phyloP scores from a whole-genome alignment of 805 yeast species.

The Zygotorulaspora danielsina region DNA sequence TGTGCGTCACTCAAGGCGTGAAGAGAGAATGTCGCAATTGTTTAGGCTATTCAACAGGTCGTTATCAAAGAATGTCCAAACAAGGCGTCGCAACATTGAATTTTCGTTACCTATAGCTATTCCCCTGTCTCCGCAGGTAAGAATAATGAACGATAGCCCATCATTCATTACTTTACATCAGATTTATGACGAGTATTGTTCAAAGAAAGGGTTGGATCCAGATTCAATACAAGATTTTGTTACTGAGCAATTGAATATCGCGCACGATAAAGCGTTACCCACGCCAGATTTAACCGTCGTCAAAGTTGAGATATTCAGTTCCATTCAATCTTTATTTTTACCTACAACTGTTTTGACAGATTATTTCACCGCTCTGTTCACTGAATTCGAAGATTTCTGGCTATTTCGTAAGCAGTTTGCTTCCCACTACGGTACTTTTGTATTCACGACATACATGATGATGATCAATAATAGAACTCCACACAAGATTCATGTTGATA shows the following conservation, averaged over 20 bases:
- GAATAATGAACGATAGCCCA: slow-evolving; percentile 78
- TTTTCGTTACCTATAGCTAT: slow-evolving; percentile 88
- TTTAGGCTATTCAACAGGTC: slow-evolving; percentile 85
- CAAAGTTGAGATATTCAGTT: slow-evolving; percentile 84
- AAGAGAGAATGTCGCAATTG: slow-evolving; percentile 87
- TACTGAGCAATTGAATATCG: slow-evolving; percentile 80
- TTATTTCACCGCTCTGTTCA: slow-evolving; percentile 65
- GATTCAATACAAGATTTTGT: slow-evolving; percentile 90
- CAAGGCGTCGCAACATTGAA: slow-evolving; percentile 77
- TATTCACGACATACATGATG: slow-evolving; percentile 91
- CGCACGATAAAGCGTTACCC: slow-evolving; percentile 89
- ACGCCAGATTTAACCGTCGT: slow-evolving; percentile 87
- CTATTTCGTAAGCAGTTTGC: slow-evolving; percentile 92
- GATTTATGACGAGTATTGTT: slow-evolving; percentile 85
- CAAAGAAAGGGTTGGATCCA: slow-evolving; percentile 62
- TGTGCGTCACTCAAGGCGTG: slow-evolving; percentile 94
- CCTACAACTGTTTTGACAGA: slow-evolving; percentile 80
- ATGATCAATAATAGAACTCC: slow-evolving; percentile 91
- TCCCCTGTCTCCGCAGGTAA: slow-evolving; percentile 90
- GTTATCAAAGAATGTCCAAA: slow-evolving; percentile 74
- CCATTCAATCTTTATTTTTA: slow-evolving; percentile 81
- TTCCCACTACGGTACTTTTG: slow-evolving; percentile 88
- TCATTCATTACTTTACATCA: slow-evolving; percentile 72
- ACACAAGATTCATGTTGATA: slow-evolving; percentile 80
- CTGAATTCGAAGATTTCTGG: slow-evolving; percentile 93